Percentiles rank a stretch among this genome's conserved stretches.
These are phyloP conservation scores for Diophrys sp. DNA, from an alignment of 73 alveolate genomes.

Conservation along the genomic window DNA sequence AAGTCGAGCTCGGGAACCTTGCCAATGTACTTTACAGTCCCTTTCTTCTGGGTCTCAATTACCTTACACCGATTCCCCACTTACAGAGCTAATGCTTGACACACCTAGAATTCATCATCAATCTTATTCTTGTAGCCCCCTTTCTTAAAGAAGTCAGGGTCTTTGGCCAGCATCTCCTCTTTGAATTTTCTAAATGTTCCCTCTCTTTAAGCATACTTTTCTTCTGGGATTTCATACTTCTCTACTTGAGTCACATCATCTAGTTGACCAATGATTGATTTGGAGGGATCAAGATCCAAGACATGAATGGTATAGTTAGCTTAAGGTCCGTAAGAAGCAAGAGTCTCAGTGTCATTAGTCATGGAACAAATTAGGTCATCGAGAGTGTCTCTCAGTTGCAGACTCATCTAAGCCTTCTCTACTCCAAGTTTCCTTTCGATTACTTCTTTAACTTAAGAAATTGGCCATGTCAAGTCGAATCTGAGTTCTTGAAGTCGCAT, in stretches of 20 bases:
- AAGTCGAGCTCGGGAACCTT: too few relatives aligned
- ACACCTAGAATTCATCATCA: too few relatives aligned
- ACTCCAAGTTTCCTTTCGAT: slow-evolving; percentile 42
- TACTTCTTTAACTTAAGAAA: slow-evolving; percentile 69
- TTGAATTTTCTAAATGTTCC: slow-evolving; percentile 78
- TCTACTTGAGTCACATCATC: slow-evolving; percentile 83
- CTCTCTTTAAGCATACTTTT: slow-evolving; percentile 79
- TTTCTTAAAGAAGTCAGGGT: slow-evolving; percentile 85
- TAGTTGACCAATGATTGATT: slow-evolving; percentile 64
- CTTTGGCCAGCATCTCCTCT: slow-evolving; percentile 65
- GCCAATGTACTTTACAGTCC: too few relatives aligned
- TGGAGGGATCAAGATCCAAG: slow-evolving; percentile 78
- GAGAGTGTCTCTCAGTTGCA: slow-evolving; percentile 65
- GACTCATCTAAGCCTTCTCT: slow-evolving; percentile 87
- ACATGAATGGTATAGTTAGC: slow-evolving; percentile 85
- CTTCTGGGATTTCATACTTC: slow-evolving; percentile 87
- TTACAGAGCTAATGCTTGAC: too few relatives aligned
- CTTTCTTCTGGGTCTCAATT: too few relatives aligned
- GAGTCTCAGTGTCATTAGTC: slow-evolving; percentile 69
- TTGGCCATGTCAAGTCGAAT: slow-evolving; percentile 68
- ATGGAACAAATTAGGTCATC: slow-evolving; percentile 67
- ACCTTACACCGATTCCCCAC: too few relatives aligned
- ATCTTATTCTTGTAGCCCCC: too few relatives aligned
- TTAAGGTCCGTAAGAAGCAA: slow-evolving; percentile 74
- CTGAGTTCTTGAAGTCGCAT: slow-evolving; percentile 84